Evolutionary conservation across 768 basidiomycete genomes (phyloP), one percentile per base, ranked within the genome.

Genomic region (Leccinum longicurvipes): DNA sequence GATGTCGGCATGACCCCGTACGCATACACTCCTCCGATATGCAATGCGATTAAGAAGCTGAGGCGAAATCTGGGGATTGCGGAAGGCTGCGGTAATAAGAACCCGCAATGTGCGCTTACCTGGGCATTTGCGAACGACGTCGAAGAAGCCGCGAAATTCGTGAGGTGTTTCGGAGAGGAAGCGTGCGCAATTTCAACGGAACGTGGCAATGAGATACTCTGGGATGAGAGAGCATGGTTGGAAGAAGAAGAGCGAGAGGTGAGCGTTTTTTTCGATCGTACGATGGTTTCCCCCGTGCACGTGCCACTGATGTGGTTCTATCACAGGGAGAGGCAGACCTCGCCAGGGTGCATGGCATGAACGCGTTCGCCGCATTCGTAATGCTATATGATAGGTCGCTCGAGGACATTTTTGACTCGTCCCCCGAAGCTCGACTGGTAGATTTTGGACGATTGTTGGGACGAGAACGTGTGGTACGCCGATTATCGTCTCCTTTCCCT

Each of bases 21-120:
- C 51, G 80, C 84, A 0, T 89, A 85, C 63, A 81, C 86, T 0
- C 82, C 83, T 3, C 85, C 87, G 0, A 78, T 87, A 36, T 61
- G 88, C 54, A 90, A 86, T 60, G 83, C 87, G 0, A 72, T 91
- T 62, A 84, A 81, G 69, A 87, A 81, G 65, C 78, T 93, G 28
- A 73, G 82, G 54, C 74, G 90, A 51, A 81, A 83, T 58, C 50
- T 91, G 23, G 77, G 70, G 23, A 82, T 93, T 15, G 76, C 81
- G 1, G 85, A 86, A 57, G 87, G 79, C 2, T 84, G 76, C 59
- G 76, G 76, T 45, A 76, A 75, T 44, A 85, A 85, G 66, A 62
- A 77, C 15, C 50, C 64, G 15, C 70, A 57, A 0, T 79, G 82
- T 19, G 58, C 51, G 6, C 68, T 91, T 9, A 67, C 73, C 44